Conservation (phyloP, 257 asterid species). For the Avicennia marina region DNA sequence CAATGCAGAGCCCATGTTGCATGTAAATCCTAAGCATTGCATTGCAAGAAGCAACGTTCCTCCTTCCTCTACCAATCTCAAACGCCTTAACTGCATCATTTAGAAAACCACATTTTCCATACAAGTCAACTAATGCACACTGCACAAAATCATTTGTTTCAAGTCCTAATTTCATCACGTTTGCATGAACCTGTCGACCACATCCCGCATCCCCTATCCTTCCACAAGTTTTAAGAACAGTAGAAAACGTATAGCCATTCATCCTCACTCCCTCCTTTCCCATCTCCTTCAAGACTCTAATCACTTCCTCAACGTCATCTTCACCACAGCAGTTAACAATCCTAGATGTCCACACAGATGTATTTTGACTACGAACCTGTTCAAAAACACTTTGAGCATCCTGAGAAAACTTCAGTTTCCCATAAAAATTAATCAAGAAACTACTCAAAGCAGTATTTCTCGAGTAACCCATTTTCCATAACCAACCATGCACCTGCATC, state of each 20-base stretch:
- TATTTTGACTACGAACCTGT: constrained; percentile 29
- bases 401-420: constrained; percentile 38
- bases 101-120: constrained; percentile 52
- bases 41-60: constrained; percentile 51
- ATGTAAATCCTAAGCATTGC: constrained; percentile 46
- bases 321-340: constrained; percentile 43
- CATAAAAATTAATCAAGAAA: constrained; percentile 64
- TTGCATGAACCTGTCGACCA: constrained; percentile 68
- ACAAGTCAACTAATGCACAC: constrained; percentile 60
- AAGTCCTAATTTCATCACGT: constrained; percentile 57
- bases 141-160: constrained; percentile 50
- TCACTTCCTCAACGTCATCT: constrained; percentile 33
- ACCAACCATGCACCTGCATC: constrained; percentile 67
- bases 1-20: constrained; percentile 38
- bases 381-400: constrained; percentile 47
- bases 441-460: constrained; percentile 41
- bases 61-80: constrained; percentile 21
- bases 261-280: constrained; percentile 53
- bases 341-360: constrained; percentile 63
- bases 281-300: constrained; percentile 58
- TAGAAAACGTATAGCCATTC: constrained; percentile 54
- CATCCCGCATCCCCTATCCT: constrained; percentile 37
- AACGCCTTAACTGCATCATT: constrained; percentile 43
- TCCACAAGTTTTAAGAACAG: constrained; percentile 65
- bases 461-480: constrained; percentile 50